A percentile compares a stretch with the other conserved stretches of the same genome.
Evolutionary conservation across 2,329 filamentous ascomycete species (phyloP).

Genomic region (Aspergillus ochraceus): DNA sequence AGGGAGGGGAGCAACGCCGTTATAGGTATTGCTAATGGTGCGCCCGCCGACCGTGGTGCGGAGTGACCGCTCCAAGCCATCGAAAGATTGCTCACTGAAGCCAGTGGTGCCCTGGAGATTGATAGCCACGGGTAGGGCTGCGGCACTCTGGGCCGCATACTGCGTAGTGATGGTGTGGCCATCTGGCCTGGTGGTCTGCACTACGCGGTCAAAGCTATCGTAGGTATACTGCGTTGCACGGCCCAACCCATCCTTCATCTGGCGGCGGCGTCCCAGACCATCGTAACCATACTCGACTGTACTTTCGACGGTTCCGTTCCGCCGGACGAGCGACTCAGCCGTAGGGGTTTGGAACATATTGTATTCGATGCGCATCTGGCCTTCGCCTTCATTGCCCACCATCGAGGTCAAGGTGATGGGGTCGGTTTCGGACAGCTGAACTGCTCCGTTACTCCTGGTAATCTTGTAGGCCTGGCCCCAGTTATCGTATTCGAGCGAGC

Average conservation of each 20-base stretch:
- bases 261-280: neutral
- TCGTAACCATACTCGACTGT: neutral
- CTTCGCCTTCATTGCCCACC: neutral
- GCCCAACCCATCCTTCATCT: conserved; percentile 1
- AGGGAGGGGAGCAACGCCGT: neutral
- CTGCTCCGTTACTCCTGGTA: conserved; percentile 5
- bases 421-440: neutral
- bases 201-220: conserved; percentile 8
- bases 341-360: neutral
- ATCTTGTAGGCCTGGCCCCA: conserved; percentile 27
- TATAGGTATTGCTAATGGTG: neutral
- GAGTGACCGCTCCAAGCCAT: conserved; percentile 1
- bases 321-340: neutral
- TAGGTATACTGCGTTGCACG: conserved; percentile 3
- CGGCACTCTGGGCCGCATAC: conserved; percentile 2
- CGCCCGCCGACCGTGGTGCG: conserved; percentile 1
- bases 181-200: conserved; percentile 3
- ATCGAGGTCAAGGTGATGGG: conserved; percentile 1
- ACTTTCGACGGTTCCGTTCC: neutral
- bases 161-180: neutral
- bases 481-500: conserved; percentile 5
- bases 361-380: neutral
- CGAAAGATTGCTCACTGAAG: conserved; percentile 2
- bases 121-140: neutral
- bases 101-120: neutral